Evolutionary conservation across 257 asterid species (phyloP), one percentile per base, ranked within the genome.

Genomic region (Primulina eburnea): DNA sequence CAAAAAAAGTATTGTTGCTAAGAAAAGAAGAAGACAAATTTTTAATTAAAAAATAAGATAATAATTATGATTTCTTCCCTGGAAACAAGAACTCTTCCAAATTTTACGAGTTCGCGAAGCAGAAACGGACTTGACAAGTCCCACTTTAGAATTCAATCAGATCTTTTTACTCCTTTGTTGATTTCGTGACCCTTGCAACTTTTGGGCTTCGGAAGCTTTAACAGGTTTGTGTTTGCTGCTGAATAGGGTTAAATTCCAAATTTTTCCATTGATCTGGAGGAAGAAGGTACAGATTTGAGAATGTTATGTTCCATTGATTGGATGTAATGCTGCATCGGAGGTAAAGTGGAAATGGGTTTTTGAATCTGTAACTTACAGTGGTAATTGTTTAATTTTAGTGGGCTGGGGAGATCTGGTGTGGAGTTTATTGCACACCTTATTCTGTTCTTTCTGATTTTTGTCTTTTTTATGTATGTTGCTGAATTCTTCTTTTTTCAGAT

Each of bases 401-500:
- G 74, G 30, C 59, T 71, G 65, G 75, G 80, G 74, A 79, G 84
- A 82, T 82, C 83, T 76, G 70, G 52, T 73, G 75, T 76, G 62
- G 65, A 21, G 18, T 56, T 71, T 71, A 11, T 73, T 68, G 8
- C 59, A 67, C 57, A 50, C 20, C 57, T 35, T 62, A 26, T 35
- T 52, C 64, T 61, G 29, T 57, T 14, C 43, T 61, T 69, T 73
- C 21, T 33, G 52, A 24, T 58, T 68, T 68, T 71, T 73, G 72
- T 71, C 55, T 55, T 77, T 53, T 64, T 59, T 11, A 20, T n/a
- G 62, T 64, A 72, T 72, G 18, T 57, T 5, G 65, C 71, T 21
- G n/a, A 68, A 30, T 40, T 60, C 34, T 67, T 65, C 21, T 53
- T 47, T 67, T 30, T 58, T 50, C 4, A 16, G 57, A 64, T 18